phyloP scores from a whole-genome alignment of 2,329 filamentous ascomycete species.

The Reticulascus tulasneorum region DNA sequence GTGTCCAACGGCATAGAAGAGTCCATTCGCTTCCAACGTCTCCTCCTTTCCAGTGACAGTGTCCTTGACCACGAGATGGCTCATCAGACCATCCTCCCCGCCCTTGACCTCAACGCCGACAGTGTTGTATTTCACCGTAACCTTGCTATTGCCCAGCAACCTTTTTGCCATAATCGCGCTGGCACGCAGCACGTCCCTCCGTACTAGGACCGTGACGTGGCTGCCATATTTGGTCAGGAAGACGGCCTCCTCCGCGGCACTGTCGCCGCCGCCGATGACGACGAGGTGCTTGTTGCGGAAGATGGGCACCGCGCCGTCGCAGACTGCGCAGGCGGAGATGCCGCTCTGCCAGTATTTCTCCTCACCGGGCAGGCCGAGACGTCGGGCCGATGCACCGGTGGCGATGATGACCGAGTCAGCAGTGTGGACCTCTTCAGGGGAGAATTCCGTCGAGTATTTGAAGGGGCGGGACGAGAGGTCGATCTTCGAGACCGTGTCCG shows the following conservation, averaged over 20 bases:
- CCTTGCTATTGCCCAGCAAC: conserved; percentile 78
- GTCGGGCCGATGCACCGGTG: conserved; percentile 86
- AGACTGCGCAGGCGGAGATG: conserved; percentile 94
- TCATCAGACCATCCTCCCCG: conserved; percentile 83
- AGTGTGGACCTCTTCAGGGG: conserved; percentile 76
- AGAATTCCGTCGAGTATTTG: conserved; percentile 89
- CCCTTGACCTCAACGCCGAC: conserved; percentile 80
- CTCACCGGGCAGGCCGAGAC: conserved; percentile 80
- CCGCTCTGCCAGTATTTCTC: conserved; percentile 97
- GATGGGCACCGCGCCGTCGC: conserved; percentile 94
- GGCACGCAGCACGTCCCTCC: conserved; percentile 80
- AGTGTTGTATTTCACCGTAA: conserved; percentile 83
- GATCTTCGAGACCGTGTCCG: conserved; percentile 85
- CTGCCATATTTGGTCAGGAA: conserved; percentile 97
- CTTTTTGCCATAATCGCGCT: conserved; percentile 89
- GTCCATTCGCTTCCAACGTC: conserved; percentile 82
- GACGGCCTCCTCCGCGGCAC: conserved; percentile 92
- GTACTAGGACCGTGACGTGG: conserved; percentile 90
- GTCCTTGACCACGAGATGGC: conserved; percentile 79
- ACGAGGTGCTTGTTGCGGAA: conserved; percentile 95
- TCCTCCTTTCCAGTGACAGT: conserved; percentile 71
- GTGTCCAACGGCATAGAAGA: conserved; percentile 97
- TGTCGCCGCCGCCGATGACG: conserved; percentile 95
- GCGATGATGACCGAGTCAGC: conserved; percentile 92
- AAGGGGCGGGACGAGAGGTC: conserved; percentile 84